Conservation (phyloP, 805 yeast genomes). For the Wickerhamomyces alni region DNA sequence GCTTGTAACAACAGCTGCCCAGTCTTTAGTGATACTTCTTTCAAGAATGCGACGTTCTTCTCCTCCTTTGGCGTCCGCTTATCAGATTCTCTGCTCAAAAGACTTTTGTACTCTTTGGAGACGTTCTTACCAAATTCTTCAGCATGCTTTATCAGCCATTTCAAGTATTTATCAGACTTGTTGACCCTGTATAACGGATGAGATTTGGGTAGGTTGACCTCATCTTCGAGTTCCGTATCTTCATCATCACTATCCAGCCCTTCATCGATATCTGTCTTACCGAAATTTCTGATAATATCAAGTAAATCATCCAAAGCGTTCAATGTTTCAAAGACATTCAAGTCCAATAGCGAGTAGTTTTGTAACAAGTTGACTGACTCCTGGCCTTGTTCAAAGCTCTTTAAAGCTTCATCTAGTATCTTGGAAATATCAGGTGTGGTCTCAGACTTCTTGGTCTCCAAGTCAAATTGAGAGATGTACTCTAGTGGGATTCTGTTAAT, state of each 20-base stretch:
- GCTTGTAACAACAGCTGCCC: slow-evolving; percentile 62
- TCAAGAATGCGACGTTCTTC: slow-evolving; percentile 24
- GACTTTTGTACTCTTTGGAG: slow-evolving; percentile 7
- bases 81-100: slow-evolving; percentile 8
- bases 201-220: slow-evolving; percentile 30
- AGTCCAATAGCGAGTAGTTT: slow-evolving; percentile 29
- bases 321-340: slow-evolving; percentile 44
- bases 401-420: slow-evolving; percentile 41
- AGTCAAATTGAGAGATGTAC: slow-evolving; percentile 43
- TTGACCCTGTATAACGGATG: slow-evolving; percentile 52
- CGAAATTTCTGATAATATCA: slow-evolving; percentile 63
- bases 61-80: slow-evolving; percentile 12
- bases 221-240: slow-evolving; percentile 29
- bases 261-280: slow-evolving; percentile 46
- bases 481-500: slow-evolving; percentile 56
- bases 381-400: slow-evolving; percentile 40
- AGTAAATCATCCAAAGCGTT: slow-evolving; percentile 60
- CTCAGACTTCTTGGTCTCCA: slow-evolving; percentile 28
- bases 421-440: slow-evolving; percentile 28
- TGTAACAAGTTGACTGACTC: slow-evolving; percentile 16
- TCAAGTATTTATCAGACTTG: slow-evolving; percentile 37
- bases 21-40: slow-evolving; percentile 40
- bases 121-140: slow-evolving; percentile 18
- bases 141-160: slow-evolving; percentile 37
- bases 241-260: slow-evolving; percentile 57